Base-by-base conservation (phyloP, 257 asterid species). In the Mitragyna speciosa region DNA sequence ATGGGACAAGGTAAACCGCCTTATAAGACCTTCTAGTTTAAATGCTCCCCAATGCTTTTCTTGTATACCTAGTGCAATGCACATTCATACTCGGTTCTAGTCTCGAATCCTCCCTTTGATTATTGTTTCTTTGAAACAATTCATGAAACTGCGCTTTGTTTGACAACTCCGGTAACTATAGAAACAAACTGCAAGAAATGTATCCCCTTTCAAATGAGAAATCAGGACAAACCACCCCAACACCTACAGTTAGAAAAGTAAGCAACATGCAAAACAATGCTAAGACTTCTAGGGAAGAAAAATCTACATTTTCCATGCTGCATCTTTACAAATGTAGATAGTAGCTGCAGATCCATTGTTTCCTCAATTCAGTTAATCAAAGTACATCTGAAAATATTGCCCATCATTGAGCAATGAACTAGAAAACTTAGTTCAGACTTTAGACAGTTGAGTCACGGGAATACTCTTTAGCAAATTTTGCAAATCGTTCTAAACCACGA, bases 401-500 rank as follows among this genome's bases (percentile, higher is more conserved):
- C 4, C 1, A 10, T 24, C 76, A 77, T 48, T 33, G 31, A 24
- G 30, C 36, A 36, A 36, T 16, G 31, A 17, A 41, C 51, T 43
- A 41, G 65, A 12, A 41, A 31, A 36, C 19, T 51, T 39, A 33
- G 36, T 28, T 20, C 68, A 33, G 75, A 33, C 61, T 66, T 83
- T 83, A 92, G 26, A 80, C 72, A 48, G 91, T 81, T 17, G 87
- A 58, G 70, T 91, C 88, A 65, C 90, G 88, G 15, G 94, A 72
- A 83, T 86, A 86, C 82, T 64, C 88, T 79, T 82, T 88, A 17
- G 90, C 95, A 65, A 90, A 92, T 56, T 36, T 83, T 31, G 95
- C 92, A 77, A 95, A 93, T 52, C 82, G 84, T 76, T 90, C 91
- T 87, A 95, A 79, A 28, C 95, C 97, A 5, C 87, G 89, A 0